Percentiles rank a stretch among this genome's conserved stretches.
These are phyloP conservation scores for Parachlorella kessleri DNA, from an alignment of 139 green algal species.

Conservation along the genomic window DNA sequence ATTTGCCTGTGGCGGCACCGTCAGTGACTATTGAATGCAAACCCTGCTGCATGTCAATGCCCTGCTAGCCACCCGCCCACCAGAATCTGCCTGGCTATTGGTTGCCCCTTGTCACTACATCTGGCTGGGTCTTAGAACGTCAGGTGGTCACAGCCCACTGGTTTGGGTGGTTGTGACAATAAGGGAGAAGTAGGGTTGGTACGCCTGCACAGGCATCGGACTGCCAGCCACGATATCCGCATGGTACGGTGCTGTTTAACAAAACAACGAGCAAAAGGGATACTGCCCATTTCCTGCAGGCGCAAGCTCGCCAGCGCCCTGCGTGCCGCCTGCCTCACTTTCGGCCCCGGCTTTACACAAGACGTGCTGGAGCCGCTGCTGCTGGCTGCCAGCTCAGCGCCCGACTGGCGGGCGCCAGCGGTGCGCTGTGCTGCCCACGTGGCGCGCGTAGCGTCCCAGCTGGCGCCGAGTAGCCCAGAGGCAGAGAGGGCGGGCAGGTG, in stretches of 20 bases:
- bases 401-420: neutral
- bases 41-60: too few relatives aligned
- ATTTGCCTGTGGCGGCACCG: too few relatives aligned
- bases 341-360: neutral
- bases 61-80: too few relatives aligned
- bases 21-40: too few relatives aligned
- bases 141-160: too few relatives aligned
- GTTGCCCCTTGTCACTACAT: too few relatives aligned
- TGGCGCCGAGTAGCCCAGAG: neutral
- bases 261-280: neutral
- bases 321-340: neutral
- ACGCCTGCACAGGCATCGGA: too few relatives aligned
- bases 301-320: neutral
- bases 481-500: neutral
- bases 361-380: neutral
- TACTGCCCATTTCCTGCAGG: slow-evolving; percentile 3
- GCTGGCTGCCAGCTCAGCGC: neutral
- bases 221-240: too few relatives aligned
- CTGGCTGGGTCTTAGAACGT: too few relatives aligned
- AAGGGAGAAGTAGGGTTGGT: too few relatives aligned
- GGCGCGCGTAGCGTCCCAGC: neutral
- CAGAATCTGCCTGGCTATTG: too few relatives aligned
- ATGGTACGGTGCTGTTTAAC: slow-evolving; percentile 12
- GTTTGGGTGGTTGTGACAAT: too few relatives aligned
- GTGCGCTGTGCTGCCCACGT: neutral